Conservation (phyloP, 2,329 filamentous ascomycete species). For the Saccharata proteae region DNA sequence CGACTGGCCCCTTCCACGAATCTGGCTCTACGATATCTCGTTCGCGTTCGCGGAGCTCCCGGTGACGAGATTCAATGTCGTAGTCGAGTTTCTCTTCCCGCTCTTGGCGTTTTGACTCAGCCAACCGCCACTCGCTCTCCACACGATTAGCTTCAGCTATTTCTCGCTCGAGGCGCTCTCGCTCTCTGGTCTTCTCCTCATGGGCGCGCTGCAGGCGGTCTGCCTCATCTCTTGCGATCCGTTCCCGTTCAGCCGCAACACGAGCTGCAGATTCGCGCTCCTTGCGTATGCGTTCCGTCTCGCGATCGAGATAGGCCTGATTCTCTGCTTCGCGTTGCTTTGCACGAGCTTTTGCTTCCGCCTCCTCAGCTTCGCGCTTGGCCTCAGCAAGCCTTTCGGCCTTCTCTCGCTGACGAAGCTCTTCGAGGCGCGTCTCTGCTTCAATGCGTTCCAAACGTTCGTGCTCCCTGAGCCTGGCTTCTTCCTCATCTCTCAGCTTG, state of each 20-base stretch:
- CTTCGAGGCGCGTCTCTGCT: constrained; percentile 15
- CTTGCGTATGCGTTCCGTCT: constrained; percentile 20
- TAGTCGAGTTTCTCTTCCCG: constrained; percentile 16
- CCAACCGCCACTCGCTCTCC: constrained; percentile 18
- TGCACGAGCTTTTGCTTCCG: constrained; percentile 12
- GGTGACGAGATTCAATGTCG: constrained; percentile 15
- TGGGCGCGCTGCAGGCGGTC: constrained; percentile 11
- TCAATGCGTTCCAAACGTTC: constrained; percentile 6
- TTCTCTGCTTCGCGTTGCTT: constrained; percentile 14
- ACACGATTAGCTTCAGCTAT: too few species aligned
- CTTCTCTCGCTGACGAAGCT: constrained; percentile 11
- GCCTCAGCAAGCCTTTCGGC: constrained; percentile 12
- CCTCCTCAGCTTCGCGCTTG: constrained; percentile 13
- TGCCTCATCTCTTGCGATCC: constrained; percentile 15
- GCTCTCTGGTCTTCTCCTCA: constrained; percentile 11
- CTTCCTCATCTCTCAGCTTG: constrained; percentile 1
- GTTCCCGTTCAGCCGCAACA: constrained; percentile 13
- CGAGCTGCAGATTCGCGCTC: constrained; percentile 14
- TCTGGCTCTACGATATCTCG: constrained; percentile 20
- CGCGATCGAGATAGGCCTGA: constrained; percentile 14
- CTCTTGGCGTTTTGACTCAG: constrained; percentile 8
- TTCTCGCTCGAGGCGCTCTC: constrained; percentile 14
- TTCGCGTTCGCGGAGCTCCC: constrained; percentile 22
- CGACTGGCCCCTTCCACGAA: constrained; percentile 19
- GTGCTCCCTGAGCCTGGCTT: neutral